A percentile compares a stretch with the other conserved stretches of the same genome.
Conservation (phyloP, 495 filamentous ascomycete genomes). For the Articulospora tetracladia region DNA sequence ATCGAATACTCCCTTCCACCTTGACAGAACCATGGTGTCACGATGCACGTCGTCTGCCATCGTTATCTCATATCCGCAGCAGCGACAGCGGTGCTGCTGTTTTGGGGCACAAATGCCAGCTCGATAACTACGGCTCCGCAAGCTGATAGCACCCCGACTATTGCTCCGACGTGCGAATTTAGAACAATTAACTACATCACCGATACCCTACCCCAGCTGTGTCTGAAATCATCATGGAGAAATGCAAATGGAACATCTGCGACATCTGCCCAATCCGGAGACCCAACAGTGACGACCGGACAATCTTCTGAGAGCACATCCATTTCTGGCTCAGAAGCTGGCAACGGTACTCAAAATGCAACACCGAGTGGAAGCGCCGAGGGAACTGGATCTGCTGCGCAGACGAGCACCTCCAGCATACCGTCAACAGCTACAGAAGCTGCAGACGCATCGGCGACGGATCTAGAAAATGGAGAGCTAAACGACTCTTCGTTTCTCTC, state of each 20-base stretch:
- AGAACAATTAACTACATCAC: constrained; percentile 79
- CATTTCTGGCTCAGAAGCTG: background rate
- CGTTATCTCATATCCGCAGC: constrained; percentile 6
- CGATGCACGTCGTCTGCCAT: constrained; percentile 25
- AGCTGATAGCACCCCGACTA: constrained; percentile 1
- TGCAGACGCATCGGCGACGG: constrained; percentile 1
- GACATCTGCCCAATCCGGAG: background rate
- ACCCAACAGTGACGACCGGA: constrained; percentile 4
- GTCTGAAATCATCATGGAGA: constrained; percentile 31
- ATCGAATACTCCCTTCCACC: background rate
- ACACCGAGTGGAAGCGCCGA: background rate
- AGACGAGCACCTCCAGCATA: background rate
- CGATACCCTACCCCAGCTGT: constrained; percentile 74
- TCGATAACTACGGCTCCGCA: constrained; percentile 18
- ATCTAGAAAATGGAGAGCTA: constrained; percentile 58
- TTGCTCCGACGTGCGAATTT: constrained; percentile 50
- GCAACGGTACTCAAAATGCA: background rate
- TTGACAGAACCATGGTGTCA: constrained; percentile 15
- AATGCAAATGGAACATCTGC: constrained; percentile 8
- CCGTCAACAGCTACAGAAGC: background rate
- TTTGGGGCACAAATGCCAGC: constrained; percentile 17
- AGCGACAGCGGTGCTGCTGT: constrained; percentile 16
- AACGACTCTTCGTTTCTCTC: constrained; percentile 88
- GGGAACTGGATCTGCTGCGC: background rate
- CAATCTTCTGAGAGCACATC: constrained; percentile 4